These are phyloP conservation scores for Pythium vanterpoolii DNA, from an alignment of 352 stramenopile genomes.

Conservation along the genomic window DNA sequence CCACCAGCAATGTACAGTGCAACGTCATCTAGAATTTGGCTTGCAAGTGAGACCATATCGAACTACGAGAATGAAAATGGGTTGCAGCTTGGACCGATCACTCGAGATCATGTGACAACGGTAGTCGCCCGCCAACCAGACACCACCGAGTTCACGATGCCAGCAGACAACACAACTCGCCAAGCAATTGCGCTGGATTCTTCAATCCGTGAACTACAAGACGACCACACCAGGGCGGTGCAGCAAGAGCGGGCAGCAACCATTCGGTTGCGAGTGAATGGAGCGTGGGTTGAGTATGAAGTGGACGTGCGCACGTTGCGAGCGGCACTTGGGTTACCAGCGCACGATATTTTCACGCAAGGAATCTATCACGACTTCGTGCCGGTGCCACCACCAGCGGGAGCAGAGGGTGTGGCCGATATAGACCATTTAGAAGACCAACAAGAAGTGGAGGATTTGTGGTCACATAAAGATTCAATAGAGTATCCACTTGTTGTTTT, in stretches of 20 bases:
- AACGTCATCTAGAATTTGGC: neutral
- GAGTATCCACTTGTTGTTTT: conserved; percentile 1
- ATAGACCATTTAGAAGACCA: neutral
- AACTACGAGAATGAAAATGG: conserved; percentile 3
- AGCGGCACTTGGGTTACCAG: neutral
- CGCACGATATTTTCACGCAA: conserved; percentile 6
- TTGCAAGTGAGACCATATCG: neutral
- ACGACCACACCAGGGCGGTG: neutral
- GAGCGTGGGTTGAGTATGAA: neutral
- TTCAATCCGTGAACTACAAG: neutral
- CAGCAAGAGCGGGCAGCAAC: neutral
- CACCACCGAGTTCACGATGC: neutral
- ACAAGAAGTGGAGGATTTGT: neutral
- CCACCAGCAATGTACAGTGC: neutral
- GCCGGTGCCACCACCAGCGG: neutral
- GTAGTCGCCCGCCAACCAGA: neutral
- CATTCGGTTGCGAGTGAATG: conserved; percentile 1
- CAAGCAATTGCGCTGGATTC: neutral
- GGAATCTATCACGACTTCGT: conserved; percentile 1
- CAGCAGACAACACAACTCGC: neutral
- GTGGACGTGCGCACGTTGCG: neutral
- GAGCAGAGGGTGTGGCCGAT: neutral
- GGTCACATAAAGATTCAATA: neutral
- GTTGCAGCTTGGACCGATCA: neutral
- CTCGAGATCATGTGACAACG: neutral